Evolutionary conservation across 805 yeast species (phyloP).

Genomic region (Ogataea ganodermae): DNA sequence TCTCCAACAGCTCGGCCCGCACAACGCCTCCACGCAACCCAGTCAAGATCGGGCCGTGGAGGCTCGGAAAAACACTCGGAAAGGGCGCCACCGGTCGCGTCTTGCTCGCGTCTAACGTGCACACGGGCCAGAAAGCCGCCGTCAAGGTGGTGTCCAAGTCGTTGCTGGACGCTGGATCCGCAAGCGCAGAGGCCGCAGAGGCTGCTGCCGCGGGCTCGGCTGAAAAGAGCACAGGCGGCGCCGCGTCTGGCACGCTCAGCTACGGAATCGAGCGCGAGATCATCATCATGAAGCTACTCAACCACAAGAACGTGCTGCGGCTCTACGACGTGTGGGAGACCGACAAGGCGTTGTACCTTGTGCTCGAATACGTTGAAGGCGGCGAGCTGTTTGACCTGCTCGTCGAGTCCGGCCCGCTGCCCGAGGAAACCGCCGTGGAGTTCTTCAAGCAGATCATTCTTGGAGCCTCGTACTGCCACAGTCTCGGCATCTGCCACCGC

Average conservation of each 20-base stretch:
- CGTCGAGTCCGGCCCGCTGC: constrained; percentile 84
- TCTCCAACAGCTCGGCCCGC: constrained; percentile 21
- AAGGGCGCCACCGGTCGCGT: constrained; percentile 97
- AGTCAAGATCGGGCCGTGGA: constrained; percentile 86
- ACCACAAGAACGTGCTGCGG: constrained; percentile 77
- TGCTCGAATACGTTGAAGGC: constrained; percentile 94
- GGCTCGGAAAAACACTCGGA: constrained; percentile 90
- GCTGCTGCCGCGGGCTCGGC: no score
- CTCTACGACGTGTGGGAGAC: constrained; percentile 88
- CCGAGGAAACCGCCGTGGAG: constrained; percentile 85
- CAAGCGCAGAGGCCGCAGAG: not conserved
- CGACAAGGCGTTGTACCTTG: constrained; percentile 77
- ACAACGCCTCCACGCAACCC: constrained; percentile 38
- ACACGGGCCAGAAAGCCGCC: constrained; percentile 89
- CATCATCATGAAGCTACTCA: constrained; percentile 78
- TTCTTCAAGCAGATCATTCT: constrained; percentile 75
- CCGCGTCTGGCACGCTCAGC: constrained; percentile 54
- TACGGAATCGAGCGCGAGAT: constrained; percentile 88
- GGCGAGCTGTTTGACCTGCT: constrained; percentile 94
- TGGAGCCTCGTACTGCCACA: constrained; percentile 69
- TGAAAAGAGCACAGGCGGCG: constrained; percentile 13
- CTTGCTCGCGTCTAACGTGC: constrained; percentile 81
- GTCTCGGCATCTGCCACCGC: constrained; percentile 70
- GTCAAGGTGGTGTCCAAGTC: constrained; percentile 94
- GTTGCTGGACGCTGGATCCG: constrained; percentile 44